phyloP scores from a whole-genome alignment of 2,329 filamentous ascomycete species.

The Rutstroemia sp. region DNA sequence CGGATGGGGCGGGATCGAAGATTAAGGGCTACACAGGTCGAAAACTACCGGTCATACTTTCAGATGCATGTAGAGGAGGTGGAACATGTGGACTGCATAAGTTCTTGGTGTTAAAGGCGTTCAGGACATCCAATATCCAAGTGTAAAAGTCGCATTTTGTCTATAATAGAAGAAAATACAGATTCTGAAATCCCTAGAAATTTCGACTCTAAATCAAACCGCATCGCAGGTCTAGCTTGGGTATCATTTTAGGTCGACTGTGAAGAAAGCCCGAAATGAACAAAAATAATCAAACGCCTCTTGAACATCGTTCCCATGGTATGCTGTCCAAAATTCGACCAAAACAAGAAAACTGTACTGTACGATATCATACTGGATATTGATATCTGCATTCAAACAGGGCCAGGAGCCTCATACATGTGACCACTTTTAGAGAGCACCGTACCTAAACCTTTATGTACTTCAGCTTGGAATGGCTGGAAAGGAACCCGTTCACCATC shows the following conservation, averaged over 20 bases:
- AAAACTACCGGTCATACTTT: no score
- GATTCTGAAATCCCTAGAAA: background rate
- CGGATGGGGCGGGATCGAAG: conserved; percentile 29
- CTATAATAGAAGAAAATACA: background rate
- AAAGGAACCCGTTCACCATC: conserved; percentile 87
- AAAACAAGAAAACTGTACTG: background rate
- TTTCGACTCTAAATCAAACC: background rate
- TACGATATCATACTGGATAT: background rate
- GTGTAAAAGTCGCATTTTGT: background rate
- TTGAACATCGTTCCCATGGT: background rate
- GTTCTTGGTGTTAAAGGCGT: background rate
- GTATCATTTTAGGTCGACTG: background rate
- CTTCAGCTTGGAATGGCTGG: conserved; percentile 82
- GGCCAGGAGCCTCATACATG: conserved; percentile 58
- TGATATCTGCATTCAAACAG: conserved; percentile 10
- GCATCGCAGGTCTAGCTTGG: background rate
- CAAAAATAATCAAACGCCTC: background rate
- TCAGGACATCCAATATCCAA: background rate
- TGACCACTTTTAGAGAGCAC: conserved; percentile 71
- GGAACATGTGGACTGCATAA: background rate
- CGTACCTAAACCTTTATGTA: conserved; percentile 74
- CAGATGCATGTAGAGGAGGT: background rate
- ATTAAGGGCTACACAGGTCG: background rate
- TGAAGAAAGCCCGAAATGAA: background rate
- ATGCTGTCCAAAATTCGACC: background rate